Evolutionary conservation across 2,329 filamentous ascomycete genomes (phyloP).

Genomic region (Colletotrichum orchidophilum): DNA sequence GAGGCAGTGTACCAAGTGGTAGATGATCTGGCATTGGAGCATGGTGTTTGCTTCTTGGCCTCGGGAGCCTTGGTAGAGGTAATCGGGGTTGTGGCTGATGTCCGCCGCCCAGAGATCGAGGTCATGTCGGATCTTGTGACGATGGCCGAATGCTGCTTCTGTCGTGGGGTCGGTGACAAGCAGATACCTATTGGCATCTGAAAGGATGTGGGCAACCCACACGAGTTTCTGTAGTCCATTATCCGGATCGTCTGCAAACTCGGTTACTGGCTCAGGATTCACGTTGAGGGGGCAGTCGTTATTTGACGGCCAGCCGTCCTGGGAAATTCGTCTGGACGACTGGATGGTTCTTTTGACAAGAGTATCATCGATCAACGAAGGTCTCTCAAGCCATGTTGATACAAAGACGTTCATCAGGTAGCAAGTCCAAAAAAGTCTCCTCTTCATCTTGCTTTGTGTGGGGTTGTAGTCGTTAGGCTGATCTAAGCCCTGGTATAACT

Average conservation of each 20-base stretch:
- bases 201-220: slow-evolving; percentile 8
- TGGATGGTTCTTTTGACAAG: slow-evolving; percentile 10
- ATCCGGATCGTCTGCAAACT: background rate
- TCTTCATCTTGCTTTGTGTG: background rate
- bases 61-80: background rate
- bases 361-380: slow-evolving; percentile 19
- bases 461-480: background rate
- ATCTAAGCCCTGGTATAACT: slow-evolving; percentile 2
- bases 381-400: slow-evolving; percentile 23
- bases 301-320: background rate
- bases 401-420: slow-evolving; percentile 23
- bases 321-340: background rate
- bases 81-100: background rate
- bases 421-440: slow-evolving; percentile 21
- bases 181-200: slow-evolving; percentile 21
- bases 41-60: background rate
- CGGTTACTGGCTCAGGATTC: background rate
- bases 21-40: background rate
- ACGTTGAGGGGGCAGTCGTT: background rate
- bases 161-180: slow-evolving; percentile 1
- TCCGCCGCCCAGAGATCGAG: slow-evolving; percentile 18
- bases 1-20: slow-evolving; percentile 25
- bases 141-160: slow-evolving; percentile 18
- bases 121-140: slow-evolving; percentile 24
- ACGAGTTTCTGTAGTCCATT: slow-evolving; percentile 8